A percentile compares a stretch with the other conserved stretches of the same genome.
phyloP scores from a whole-genome alignment of 1,284 basidiomycete species.

The Trichosporon inkin region DNA sequence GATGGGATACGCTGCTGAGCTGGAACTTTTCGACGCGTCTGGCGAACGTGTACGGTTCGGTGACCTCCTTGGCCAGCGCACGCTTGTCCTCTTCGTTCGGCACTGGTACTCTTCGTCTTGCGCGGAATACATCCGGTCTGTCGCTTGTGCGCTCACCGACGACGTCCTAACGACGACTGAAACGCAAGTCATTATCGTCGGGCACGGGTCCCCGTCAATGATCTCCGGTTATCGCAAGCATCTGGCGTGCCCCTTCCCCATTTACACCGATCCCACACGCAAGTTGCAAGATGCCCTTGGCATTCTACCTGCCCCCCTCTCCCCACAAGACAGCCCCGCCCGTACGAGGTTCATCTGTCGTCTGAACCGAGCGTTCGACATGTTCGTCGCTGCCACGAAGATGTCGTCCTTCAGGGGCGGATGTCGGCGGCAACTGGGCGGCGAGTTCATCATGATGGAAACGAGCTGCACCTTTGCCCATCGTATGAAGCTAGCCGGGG shows the following conservation, averaged over 20 bases:
- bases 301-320: slow-evolving; percentile 56
- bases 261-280: slow-evolving; percentile 74
- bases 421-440: slow-evolving; percentile 62
- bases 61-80: slow-evolving; percentile 40
- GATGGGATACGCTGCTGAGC: slow-evolving; percentile 60
- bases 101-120: slow-evolving; percentile 64
- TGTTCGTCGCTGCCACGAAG: slow-evolving; percentile 16
- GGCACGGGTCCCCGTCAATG: slow-evolving; percentile 57
- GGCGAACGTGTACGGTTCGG: slow-evolving; percentile 5
- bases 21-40: slow-evolving; percentile 60
- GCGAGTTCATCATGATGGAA: slow-evolving; percentile 81
- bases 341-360: slow-evolving; percentile 38
- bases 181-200: slow-evolving; percentile 60
- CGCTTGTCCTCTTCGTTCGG: slow-evolving; percentile 60
- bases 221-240: slow-evolving; percentile 47
- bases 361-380: slow-evolving; percentile 10
- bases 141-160: slow-evolving; percentile 57
- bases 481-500: slow-evolving; percentile 56
- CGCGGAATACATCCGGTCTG: slow-evolving; percentile 75
- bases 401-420: slow-evolving; percentile 16
- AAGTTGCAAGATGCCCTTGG: slow-evolving; percentile 68
- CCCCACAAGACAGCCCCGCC: slow-evolving; percentile 55
- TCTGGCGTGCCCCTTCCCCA: slow-evolving; percentile 55
- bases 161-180: slow-evolving; percentile 57
- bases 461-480: slow-evolving; percentile 48